Evolutionary conservation across 345 rosid genomes (phyloP).

Genomic region (Populus euphratica): DNA sequence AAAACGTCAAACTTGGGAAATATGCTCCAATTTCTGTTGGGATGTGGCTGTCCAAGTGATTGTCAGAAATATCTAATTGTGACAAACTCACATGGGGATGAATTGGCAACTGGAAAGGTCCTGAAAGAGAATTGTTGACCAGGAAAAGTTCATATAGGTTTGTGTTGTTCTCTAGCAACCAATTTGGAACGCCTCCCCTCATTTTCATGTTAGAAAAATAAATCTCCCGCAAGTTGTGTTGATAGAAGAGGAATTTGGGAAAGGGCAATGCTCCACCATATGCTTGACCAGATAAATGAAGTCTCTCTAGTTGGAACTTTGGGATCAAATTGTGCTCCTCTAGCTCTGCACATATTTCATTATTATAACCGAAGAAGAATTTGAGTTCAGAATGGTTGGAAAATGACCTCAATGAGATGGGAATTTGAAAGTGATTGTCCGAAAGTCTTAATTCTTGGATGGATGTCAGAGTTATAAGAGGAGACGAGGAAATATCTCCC

Average conservation of each 20-base stretch:
- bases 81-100: neutral
- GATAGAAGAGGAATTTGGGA: neutral
- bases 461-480: neutral
- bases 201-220: neutral
- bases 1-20: neutral
- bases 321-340: no score
- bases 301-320: neutral
- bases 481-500: neutral
- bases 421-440: neutral
- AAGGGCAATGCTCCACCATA: neutral
- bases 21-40: conserved; percentile 1
- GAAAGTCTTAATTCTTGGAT: neutral
- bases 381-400: neutral
- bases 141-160: neutral
- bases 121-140: neutral
- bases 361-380: no score
- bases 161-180: conserved; percentile 33
- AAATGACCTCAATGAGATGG: neutral
- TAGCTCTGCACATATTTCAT: no score
- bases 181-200: conserved; percentile 8
- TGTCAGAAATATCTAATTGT: conserved; percentile 5
- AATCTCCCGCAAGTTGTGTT: neutral
- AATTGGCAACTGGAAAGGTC: neutral
- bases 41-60: conserved; percentile 3
- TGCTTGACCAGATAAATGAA: neutral